These are phyloP conservation scores for Circinella umbellata DNA, from an alignment of 371 early-diverging fungal genomes.

Conservation along the genomic window DNA sequence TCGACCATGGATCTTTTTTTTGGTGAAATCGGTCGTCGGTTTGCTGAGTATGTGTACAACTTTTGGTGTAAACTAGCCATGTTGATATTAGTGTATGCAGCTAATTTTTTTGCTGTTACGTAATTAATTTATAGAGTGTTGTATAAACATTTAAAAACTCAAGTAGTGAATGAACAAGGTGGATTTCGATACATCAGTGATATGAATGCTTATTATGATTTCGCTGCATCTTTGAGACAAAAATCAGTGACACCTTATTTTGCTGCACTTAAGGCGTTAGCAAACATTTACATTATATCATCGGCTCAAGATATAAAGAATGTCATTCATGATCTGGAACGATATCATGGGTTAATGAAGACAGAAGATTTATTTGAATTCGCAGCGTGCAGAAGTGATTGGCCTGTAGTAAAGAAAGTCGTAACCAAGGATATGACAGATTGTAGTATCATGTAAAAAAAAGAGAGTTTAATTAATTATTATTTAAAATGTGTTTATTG, in stretches of 20 bases:
- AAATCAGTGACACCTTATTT: constrained; percentile 79
- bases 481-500: too few relatives aligned
- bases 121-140: constrained; percentile 51
- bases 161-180: constrained; percentile 80
- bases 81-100: too few relatives aligned
- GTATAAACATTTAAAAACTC: constrained; percentile 80
- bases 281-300: constrained; percentile 89
- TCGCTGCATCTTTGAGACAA: constrained; percentile 64
- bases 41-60: constrained; percentile 77
- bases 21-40: constrained; percentile 83
- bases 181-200: constrained; percentile 87
- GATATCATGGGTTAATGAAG: constrained; percentile 85
- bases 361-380: constrained; percentile 94
- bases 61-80: too few relatives aligned
- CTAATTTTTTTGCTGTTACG: too few relatives aligned
- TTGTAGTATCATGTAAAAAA: constrained; percentile 63
- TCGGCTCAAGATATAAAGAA: constrained; percentile 80
- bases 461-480: too few relatives aligned
- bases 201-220: constrained; percentile 83
- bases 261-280: constrained; percentile 88
- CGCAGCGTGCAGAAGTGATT: constrained; percentile 87
- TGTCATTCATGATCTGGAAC: constrained; percentile 83
- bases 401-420: constrained; percentile 79
- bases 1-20: constrained; percentile 90
- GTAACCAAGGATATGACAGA: constrained; percentile 82